Base-by-base conservation (phyloP, 2,329 filamentous ascomycete genomes). In the Penicillium psychrosexuale region DNA sequence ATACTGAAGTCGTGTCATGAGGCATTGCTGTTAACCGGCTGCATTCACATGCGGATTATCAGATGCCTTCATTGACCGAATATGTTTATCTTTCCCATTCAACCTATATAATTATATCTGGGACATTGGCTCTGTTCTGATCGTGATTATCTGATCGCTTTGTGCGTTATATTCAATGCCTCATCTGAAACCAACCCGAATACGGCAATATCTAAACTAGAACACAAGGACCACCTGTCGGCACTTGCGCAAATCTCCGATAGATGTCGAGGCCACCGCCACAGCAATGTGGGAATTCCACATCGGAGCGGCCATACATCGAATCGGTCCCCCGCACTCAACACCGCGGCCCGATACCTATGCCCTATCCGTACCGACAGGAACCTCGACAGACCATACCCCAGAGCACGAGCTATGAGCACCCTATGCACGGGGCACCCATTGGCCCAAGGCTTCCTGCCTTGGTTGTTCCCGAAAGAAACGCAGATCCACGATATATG, bases 261-360 rank as follows among this genome's bases (percentile, higher is more conserved):
- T 66, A 68, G 64, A 72, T 71, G 69, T 71, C 70, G 59, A 63
- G 60, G 59, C 56, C 64, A 46, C 66, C 69, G 36, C 62, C 65
- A 17, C 61, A 64, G 48, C 63, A 66, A 65, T 64, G 65, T 64
- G 67, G 58, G 47, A 59, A 64, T 48, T 44, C 67, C 57, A 56
- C 61, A 46, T 50, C 63, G 47, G 62, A 68, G 40, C 54, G 56
- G 34, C 59, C 57, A 33, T 61, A 64, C 48, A 42, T 60, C 47
- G 61, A 68, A 43, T 51, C 53, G 27, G 51, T 51, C 34, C 45
- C 58, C 44, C 58, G 59, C 46, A 44, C 49, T 37, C 58, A 61
- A 38, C 54, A 52, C 9, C 36, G 13, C 24, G 52, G 43, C 33
- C 46, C 60, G 34, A 52, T 59, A 47, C 43, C 59, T 33, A 50